Evolutionary conservation across 805 yeast genomes (phyloP), one percentile per base, ranked within the genome.

Genomic region (Barnettozyma pratensis): DNA sequence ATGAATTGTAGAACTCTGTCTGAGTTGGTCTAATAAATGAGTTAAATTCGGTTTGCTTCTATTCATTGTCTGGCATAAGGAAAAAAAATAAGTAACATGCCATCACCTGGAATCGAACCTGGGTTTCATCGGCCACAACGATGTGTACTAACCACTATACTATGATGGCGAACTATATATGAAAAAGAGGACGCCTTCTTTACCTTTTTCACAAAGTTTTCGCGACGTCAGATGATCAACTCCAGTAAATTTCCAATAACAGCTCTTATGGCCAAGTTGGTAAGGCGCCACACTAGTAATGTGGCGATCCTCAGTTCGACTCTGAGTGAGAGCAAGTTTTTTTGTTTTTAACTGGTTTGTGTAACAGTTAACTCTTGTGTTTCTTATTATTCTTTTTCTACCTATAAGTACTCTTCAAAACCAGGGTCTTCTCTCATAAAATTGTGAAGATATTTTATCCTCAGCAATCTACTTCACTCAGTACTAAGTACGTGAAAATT

Each of bases 201-300:
- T n/a, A n/a, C n/a, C n/a, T n/a, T n/a, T n/a, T n/a, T n/a, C n/a
- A n/a, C n/a, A n/a, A n/a, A n/a, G n/a, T n/a, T n/a, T n/a, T n/a
- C n/a, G n/a, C n/a, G n/a, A n/a, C n/a, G n/a, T n/a, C n/a, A n/a
- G n/a, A n/a, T n/a, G n/a, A n/a, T n/a, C n/a, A n/a, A n/a, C n/a
- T n/a, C n/a, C n/a, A n/a, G n/a, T n/a, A n/a, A n/a, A n/a, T n/a
- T n/a, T n/a, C n/a, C n/a, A n/a, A n/a, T 19, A 19, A 19, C 19
- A 51, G 75, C 76, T 73, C 71, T 69, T 72, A 72, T 73, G 77
- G 77, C 77, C 76, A 72, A 74, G 77, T 70, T 79, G 87, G 86
- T 81, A 80, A 83, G 83, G 87, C 87, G 86, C 79, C 75, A 81
- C 85, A 81, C 86, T 81, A 80, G 85, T 81, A 81, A 80, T 81